Evolutionary conservation across 2,329 filamentous ascomycete genomes (phyloP).

Genomic region (Aspergillus eucalypticola): DNA sequence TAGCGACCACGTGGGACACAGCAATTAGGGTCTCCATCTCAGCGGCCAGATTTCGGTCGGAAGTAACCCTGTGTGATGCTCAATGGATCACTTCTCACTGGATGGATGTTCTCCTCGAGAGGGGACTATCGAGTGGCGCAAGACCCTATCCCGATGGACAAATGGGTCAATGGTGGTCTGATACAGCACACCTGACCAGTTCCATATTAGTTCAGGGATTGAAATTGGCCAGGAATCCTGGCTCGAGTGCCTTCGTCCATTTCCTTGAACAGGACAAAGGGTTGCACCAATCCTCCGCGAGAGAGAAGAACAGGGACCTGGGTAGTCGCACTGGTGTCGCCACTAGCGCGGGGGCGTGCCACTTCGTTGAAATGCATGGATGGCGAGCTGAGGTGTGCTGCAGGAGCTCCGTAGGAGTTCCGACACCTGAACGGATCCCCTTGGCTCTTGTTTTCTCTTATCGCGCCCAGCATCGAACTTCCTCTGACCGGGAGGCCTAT

Average conservation of each 20-base stretch:
- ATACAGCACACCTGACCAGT: background rate
- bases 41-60: background rate
- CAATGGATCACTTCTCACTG: background rate
- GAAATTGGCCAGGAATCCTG: too few species aligned
- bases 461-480: background rate
- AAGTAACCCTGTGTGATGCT: background rate
- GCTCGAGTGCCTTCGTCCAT: too few species aligned
- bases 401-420: conserved; percentile 2
- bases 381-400: background rate
- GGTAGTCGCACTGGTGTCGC: background rate
- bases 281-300: too few species aligned
- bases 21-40: background rate
- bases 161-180: background rate
- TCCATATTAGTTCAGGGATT: background rate
- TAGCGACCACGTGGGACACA: background rate
- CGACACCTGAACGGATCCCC: background rate
- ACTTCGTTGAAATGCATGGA: background rate
- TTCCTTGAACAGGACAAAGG: too few species aligned
- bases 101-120: background rate
- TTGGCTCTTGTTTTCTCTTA: background rate
- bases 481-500: background rate
- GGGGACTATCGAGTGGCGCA: background rate
- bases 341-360: background rate
- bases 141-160: background rate
- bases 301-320: too few species aligned